Conservation (phyloP, 1,284 basidiomycete species). For the Leccinum pallidistipes region DNA sequence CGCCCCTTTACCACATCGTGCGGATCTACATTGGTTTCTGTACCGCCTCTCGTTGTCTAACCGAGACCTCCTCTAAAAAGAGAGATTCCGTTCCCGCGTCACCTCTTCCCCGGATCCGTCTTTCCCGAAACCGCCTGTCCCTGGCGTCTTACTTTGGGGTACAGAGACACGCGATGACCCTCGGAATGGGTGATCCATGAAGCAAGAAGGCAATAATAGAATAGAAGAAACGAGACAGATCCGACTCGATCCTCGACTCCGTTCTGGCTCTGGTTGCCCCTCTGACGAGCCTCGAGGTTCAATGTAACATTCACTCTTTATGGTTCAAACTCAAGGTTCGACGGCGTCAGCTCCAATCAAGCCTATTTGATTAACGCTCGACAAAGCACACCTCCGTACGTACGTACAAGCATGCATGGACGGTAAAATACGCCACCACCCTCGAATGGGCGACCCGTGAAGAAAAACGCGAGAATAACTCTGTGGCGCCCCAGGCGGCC, state of each 20-base stretch:
- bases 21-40: not conserved
- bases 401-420: not conserved
- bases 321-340: not conserved
- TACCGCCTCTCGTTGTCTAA: not conserved
- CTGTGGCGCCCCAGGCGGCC: not conserved
- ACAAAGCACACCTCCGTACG: not conserved
- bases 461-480: not conserved
- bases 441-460: not conserved
- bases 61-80: not conserved
- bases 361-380: not conserved
- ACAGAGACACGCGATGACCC: not conserved
- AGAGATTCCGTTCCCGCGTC: not conserved
- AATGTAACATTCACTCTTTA: not conserved
- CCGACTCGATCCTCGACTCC: not conserved
- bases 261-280: not conserved
- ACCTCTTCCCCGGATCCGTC: not conserved
- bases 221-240: not conserved
- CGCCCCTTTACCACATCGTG: not conserved
- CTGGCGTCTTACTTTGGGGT: not conserved
- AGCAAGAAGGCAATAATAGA: not conserved
- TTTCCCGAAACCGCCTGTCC: not conserved
- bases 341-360: not conserved
- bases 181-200: not conserved
- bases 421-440: not conserved
- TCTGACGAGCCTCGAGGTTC: not conserved